A percentile compares a stretch with the other conserved stretches of the same genome.
Conservation (phyloP, 225 moss, liverwort and hornwort genomes). For the Lunularia cruciata region DNA sequence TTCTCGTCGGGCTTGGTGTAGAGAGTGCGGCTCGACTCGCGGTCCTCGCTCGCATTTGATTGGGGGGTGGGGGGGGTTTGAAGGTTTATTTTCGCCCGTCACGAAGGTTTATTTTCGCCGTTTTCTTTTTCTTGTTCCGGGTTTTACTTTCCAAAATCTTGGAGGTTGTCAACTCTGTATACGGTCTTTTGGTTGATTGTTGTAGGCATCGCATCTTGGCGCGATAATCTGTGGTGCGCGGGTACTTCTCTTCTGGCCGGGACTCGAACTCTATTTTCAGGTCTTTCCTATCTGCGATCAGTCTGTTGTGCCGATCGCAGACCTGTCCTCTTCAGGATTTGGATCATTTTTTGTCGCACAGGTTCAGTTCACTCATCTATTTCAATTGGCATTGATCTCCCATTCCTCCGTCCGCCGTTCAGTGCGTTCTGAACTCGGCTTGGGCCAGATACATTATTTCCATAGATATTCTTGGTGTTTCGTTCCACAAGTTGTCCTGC, state of each 20-base stretch:
- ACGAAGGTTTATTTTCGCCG: neutral
- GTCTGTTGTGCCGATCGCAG: constrained; percentile 12
- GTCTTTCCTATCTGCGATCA: constrained; percentile 10
- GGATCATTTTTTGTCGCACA: neutral
- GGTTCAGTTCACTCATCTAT: too few species aligned
- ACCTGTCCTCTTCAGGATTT: neutral
- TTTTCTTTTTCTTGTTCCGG: neutral
- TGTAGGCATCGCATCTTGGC: neutral
- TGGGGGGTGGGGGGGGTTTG: neutral
- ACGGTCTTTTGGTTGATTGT: neutral
- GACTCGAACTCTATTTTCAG: neutral
- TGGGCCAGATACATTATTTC: neutral
- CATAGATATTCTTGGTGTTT: neutral
- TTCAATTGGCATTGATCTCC: constrained; percentile 11
- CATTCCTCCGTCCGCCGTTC: neutral
- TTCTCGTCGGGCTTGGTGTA: constrained; percentile 15
- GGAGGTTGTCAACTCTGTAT: neutral
- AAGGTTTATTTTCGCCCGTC: neutral
- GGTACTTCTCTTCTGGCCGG: neutral
- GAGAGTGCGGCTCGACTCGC: neutral
- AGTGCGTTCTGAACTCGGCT: neutral
- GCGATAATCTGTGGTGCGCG: neutral
- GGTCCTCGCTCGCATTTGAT: constrained; percentile 11
- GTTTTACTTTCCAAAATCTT: constrained; percentile 13
- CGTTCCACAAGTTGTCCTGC: neutral